Conservation (phyloP, 176 grass and related monocot species). For the Aegilops sharonensis region DNA sequence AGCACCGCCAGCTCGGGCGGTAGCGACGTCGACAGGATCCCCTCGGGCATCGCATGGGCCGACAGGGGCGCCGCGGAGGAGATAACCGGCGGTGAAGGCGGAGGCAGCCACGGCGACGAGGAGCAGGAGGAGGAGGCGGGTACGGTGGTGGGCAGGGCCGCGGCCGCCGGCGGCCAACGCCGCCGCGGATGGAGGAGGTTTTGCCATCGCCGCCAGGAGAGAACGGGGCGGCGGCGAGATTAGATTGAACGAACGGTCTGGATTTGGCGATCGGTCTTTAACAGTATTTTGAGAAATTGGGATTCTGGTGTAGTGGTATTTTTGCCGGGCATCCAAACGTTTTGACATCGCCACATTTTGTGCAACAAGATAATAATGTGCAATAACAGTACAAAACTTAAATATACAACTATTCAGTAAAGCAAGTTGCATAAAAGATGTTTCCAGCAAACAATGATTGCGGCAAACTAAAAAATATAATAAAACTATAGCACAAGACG, state of each 20-base stretch:
- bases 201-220: conserved; percentile 33
- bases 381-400: too few species aligned
- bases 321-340: not conserved
- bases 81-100: conserved; percentile 47
- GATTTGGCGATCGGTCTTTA: not conserved
- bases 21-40: not conserved
- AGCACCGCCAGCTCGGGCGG: not conserved
- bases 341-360: not conserved
- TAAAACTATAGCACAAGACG: too few species aligned
- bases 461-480: too few species aligned
- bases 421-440: too few species aligned
- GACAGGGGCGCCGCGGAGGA: conserved; percentile 50
- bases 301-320: not conserved
- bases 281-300: not conserved
- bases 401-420: too few species aligned
- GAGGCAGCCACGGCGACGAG: conserved; percentile 41
- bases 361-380: too few species aligned
- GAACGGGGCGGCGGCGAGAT: not conserved
- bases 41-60: conserved; percentile 34
- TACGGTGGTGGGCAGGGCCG: conserved; percentile 37
- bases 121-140: conserved; percentile 47
- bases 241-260: conserved; percentile 31
- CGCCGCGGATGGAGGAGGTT: conserved; percentile 28
- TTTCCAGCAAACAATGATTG: too few species aligned
- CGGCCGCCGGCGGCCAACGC: conserved; percentile 24